Percentiles rank a stretch among this genome's conserved stretches.
Conservation (phyloP, 169 alveolate genomes). For the Condylostoma magnum region DNA sequence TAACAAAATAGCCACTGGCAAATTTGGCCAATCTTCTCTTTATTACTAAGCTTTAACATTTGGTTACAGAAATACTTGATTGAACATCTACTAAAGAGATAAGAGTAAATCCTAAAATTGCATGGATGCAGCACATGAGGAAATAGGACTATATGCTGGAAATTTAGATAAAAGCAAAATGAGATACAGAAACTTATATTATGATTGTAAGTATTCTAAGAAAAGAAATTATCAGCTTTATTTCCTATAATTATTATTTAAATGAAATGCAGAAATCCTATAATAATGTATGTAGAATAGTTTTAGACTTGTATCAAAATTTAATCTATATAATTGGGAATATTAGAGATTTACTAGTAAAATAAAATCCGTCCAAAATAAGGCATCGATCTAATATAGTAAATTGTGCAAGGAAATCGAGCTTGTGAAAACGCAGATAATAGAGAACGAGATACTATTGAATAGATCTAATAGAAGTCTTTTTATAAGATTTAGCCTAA, state of each 20-base stretch:
- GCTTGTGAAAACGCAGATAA: background rate
- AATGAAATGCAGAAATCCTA: background rate
- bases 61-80: conserved; percentile 6
- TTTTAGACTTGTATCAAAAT: background rate
- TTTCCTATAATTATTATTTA: background rate
- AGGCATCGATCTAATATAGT: background rate
- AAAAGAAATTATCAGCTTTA: background rate
- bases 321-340: background rate
- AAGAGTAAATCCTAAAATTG: conserved; percentile 4
- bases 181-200: conserved; percentile 2
- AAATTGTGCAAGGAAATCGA: background rate
- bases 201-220: background rate
- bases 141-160: conserved; percentile 14
- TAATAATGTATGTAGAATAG: background rate
- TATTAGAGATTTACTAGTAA: background rate
- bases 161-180: background rate
- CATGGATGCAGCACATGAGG: conserved; percentile 23
- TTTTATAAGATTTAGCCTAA: background rate
- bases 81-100: background rate
- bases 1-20: background rate
- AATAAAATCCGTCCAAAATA: background rate
- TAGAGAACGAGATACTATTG: background rate
- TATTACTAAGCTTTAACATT: background rate
- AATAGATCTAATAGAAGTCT: background rate
- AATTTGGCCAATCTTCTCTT: background rate